Percentiles rank a stretch among this genome's conserved stretches.
These are phyloP conservation scores for Ascocoryne sarcoides DNA, from an alignment of 2,329 filamentous ascomycete genomes.

Conservation along the genomic window DNA sequence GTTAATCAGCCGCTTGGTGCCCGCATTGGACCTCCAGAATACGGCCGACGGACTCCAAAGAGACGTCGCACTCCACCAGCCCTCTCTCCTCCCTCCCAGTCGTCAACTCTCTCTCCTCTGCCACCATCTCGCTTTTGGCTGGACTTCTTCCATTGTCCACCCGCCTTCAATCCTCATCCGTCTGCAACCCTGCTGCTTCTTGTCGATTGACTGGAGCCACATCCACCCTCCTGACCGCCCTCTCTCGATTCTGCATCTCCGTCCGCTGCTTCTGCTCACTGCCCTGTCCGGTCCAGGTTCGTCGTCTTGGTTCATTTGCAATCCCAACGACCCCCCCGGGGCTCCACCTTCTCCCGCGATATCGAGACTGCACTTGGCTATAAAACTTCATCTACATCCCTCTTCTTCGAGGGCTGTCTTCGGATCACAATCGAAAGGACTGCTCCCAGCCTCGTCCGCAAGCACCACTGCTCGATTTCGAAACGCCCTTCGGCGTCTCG, in stretches of 20 bases:
- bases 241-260: neutral
- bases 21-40: neutral
- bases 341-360: neutral
- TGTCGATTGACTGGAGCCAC: neutral
- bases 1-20: neutral
- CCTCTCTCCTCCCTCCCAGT: neutral
- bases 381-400: neutral
- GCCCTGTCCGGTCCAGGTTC: neutral
- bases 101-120: neutral
- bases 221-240: neutral
- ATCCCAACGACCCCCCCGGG: neutral
- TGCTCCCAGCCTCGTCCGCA: neutral
- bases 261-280: neutral
- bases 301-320: neutral
- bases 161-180: neutral
- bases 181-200: neutral
- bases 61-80: neutral
- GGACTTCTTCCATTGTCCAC: neutral
- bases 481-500: neutral
- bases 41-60: no score
- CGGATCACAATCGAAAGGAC: neutral
- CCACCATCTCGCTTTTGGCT: neutral
- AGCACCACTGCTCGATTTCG: neutral
- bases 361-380: no score
- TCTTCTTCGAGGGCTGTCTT: neutral